Conservation (phyloP, 2,329 filamentous ascomycete species). For the Epichloe scottii region DNA sequence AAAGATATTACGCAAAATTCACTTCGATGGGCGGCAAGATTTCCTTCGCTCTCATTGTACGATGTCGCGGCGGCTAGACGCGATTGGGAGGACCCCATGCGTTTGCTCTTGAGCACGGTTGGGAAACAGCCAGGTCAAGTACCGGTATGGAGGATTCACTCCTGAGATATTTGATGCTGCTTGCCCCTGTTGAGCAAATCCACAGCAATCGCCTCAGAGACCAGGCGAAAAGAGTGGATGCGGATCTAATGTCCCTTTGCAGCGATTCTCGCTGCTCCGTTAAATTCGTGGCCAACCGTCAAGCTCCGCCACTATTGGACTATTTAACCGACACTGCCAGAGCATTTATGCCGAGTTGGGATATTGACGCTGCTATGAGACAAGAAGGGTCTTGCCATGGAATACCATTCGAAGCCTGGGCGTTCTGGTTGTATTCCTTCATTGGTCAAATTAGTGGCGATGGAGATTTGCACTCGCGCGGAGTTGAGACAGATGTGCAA, state of each 20-base stretch:
- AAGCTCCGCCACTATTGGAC: conserved; percentile 21
- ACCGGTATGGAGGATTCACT: conserved; percentile 20
- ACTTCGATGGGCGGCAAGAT: conserved; percentile 26
- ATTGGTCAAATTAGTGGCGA: conserved; percentile 26
- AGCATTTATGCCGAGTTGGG: conserved; percentile 17
- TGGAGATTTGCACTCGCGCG: conserved; percentile 17
- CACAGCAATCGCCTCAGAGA: conserved; percentile 13
- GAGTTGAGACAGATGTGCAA: conserved; percentile 13
- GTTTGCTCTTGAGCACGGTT: conserved; percentile 18
- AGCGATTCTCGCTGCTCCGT: conserved; percentile 21
- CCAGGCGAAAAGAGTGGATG: conserved; percentile 21
- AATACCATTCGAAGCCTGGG: conserved; percentile 26
- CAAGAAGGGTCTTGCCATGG: conserved; percentile 21
- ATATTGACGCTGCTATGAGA: conserved; percentile 16
- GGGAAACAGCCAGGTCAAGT: conserved; percentile 18
- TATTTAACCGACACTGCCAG: conserved; percentile 22
- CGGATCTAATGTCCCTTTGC: conserved; percentile 21
- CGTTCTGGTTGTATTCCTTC: conserved; percentile 29
- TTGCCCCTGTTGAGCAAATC: conserved; percentile 17
- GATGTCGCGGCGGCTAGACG: conserved; percentile 25
- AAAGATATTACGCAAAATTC: conserved; percentile 26
- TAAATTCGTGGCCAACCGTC: conserved; percentile 17
- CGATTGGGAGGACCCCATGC: conserved; percentile 22
- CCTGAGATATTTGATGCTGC: conserved; percentile 22
- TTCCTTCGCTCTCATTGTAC: conserved; percentile 33